Evolutionary conservation across 2,329 filamentous ascomycete genomes (phyloP).

Genomic region (Aquanectria penicillioides): DNA sequence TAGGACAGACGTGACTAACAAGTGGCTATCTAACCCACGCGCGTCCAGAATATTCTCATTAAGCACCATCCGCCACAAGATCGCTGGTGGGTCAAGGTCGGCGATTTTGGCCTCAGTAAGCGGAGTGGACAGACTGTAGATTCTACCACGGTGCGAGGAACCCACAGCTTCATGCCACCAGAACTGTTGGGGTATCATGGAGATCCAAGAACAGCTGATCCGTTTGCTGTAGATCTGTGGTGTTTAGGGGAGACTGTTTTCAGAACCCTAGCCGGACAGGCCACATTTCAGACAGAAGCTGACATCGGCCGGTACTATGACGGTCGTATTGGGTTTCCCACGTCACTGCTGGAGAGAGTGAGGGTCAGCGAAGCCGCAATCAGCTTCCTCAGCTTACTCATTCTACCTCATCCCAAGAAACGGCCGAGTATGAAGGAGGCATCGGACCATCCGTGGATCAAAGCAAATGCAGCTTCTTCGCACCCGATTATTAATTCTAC

Average conservation of each 20-base stretch:
- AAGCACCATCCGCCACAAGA: neutral
- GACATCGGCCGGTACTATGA: neutral
- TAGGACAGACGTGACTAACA: neutral
- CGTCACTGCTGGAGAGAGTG: neutral
- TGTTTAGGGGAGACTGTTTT: neutral
- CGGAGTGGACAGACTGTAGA: neutral
- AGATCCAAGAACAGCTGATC: neutral
- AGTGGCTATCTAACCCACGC: too few relatives aligned
- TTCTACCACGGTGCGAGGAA: neutral
- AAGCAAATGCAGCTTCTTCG: neutral
- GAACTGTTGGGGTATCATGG: neutral
- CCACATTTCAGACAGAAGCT: neutral
- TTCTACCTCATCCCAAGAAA: neutral
- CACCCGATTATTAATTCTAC: neutral
- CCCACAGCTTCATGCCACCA: neutral
- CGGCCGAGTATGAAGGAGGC: neutral
- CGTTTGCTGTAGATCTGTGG: conserved; percentile 4
- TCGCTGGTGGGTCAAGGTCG: neutral
- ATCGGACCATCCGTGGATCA: neutral
- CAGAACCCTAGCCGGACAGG: neutral
- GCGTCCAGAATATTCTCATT: conserved; percentile 2
- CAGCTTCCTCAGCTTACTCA: neutral
- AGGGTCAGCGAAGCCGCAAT: neutral
- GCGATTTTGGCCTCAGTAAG: conserved; percentile 3
- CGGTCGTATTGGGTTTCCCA: neutral